Base-by-base conservation (phyloP, 2,329 filamentous ascomycete species). In the Aaosphaeria arxii region DNA sequence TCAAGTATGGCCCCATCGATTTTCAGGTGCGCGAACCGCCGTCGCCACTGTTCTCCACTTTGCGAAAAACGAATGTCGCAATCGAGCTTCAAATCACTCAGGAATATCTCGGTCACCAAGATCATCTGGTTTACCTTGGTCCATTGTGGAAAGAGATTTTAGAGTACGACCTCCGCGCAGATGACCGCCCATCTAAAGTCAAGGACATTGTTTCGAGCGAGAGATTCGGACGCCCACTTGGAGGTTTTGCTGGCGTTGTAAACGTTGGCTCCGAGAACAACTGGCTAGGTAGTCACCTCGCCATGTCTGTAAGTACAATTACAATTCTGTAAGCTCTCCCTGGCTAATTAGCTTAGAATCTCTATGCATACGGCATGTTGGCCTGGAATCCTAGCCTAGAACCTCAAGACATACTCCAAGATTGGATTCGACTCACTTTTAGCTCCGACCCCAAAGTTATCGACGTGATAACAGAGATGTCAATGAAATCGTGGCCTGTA, bases 1-100 rank as follows among this genome's bases (percentile, higher is more conserved):
- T 89, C 67, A 89, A 89, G 66, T 87, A 85, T 52, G 86, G 86
- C 0, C 85, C 86, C 0, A 88, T 88, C 50, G 86, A 89, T 60
- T 88, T 89, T 65, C 86, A 88, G 58, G 83, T 88, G 7, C 79
- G 86, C 33, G 86, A 88, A 62, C 82, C 86, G 1, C 69, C 77
- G 1, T 86, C 81, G 4, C 85, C 86, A 0, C 69, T 89, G 1
- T 87, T 89, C 52, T 77, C 74, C 5, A 74, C 78, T 41, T 57
- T 81, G 5, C 63, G 57, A 38, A 62, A 77, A 4, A 79, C 76
- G 1, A 75, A 64, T 41, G 70, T 65, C 4, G 81, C 82, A 0
- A 81, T 88, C 35, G 86, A 89, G 63, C 72, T 88, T 2, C 77
- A 88, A 59, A 76, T 89, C 13, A 77, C 79, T 0, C 86, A 87